phyloP scores from a whole-genome alignment of 1,284 basidiomycete genomes.

The Trichosporon faecale region DNA sequence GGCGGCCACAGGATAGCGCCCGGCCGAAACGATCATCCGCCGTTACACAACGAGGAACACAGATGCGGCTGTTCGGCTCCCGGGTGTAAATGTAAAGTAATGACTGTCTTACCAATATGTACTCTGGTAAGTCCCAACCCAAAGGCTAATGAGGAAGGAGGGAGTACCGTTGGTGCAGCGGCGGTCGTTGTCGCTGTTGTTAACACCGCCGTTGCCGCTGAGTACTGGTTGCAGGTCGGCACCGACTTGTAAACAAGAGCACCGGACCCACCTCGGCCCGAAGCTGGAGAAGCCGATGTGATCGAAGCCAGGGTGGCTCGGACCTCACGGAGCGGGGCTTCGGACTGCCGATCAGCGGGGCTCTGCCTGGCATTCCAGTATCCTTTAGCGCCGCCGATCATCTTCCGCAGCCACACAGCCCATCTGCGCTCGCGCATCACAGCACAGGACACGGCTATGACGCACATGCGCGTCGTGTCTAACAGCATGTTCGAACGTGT shows the following conservation, averaged over 20 bases:
- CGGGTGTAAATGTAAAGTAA: constrained; percentile 28
- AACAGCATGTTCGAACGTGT: background rate
- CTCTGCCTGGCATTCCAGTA: background rate
- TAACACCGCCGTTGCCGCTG: too few species aligned
- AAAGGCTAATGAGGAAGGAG: too few species aligned
- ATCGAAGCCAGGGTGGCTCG: background rate
- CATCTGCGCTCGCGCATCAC: background rate
- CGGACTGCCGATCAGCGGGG: background rate
- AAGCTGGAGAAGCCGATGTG: background rate
- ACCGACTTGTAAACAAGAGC: background rate
- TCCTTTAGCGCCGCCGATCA: background rate
- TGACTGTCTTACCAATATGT: constrained; percentile 23
- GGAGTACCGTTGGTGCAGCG: too few species aligned
- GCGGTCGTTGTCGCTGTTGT: too few species aligned
- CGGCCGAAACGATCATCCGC: constrained; percentile 3
- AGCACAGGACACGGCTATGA: background rate
- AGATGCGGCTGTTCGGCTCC: constrained; percentile 23
- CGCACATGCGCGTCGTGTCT: background rate
- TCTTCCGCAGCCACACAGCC: background rate
- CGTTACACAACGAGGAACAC: constrained; percentile 19
- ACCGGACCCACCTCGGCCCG: background rate
- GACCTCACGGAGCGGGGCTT: background rate
- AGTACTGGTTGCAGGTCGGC: background rate
- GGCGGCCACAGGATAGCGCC: background rate
- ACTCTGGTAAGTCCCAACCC: constrained; percentile 20